Base-by-base conservation (phyloP, 2,329 filamentous ascomycete genomes). In the Diaporthe eres region DNA sequence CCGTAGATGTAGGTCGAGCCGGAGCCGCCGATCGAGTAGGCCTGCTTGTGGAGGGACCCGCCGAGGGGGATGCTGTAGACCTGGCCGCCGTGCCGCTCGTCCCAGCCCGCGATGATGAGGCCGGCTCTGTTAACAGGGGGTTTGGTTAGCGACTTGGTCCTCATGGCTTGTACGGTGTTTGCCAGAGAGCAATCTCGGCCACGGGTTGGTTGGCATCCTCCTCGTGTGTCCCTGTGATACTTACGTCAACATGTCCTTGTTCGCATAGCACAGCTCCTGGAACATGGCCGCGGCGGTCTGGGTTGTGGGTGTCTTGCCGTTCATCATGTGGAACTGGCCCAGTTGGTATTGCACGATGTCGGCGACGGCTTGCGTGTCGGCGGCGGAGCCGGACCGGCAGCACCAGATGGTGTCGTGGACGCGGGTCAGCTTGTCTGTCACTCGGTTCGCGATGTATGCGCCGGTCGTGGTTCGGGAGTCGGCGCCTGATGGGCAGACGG, bases 331-430 rank as follows among this genome's bases (percentile, higher is more conserved):
- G 85, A 98, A 98, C 87, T 98, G 92, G 81, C 95, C 94, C 71
- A 99, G 90, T 85, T 99, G 95, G 86, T 98, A 98, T 84, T 98
- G 95, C 57, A 99, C 97, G 81, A 99, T 98, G 83, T 99, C 97
- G 76, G 97, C 97, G 67, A 99, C 95, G 68, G 97, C 97, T 87
- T 99, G 97, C 76, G 97, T 99, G 84, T 99, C 97, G 80, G 97
- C 97, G 44, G 97, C 97, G 37, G 97, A 99, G 71, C 97, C 97
- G 77, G 97, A 98, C 82, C 97, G 94, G 88, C 97, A 99, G 89
- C 97, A 99, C 97, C 97, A 99, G 86, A 99, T 98, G 76, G 96
- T 98, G 86, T 99, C 97, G 87, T 98, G 94, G 77, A 99, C 96
- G 89, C 96, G 94, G 82, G 97, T 99, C 84, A 99, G 92, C 90